Evolutionary conservation across 768 basidiomycete species (phyloP), one percentile per base, ranked within the genome.

Genomic region (Lactarius evosmus): DNA sequence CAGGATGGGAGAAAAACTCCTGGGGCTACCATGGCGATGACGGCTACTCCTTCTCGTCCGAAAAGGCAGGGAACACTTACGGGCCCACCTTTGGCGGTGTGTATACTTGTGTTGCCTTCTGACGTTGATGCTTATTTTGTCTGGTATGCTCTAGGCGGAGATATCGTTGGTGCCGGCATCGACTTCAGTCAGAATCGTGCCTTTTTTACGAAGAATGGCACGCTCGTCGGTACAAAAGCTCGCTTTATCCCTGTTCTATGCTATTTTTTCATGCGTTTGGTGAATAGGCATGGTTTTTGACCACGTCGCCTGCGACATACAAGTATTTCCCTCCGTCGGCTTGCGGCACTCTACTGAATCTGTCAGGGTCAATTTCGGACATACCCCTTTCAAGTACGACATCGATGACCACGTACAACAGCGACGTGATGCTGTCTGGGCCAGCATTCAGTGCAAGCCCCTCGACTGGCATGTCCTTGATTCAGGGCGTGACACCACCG

Each of bases 11-110:
- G 72, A 77, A 80, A 62, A 83, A 85, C 66, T 94, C 91, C 6
- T 95, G 93, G 91, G 93, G 93, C 58, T 96, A 93, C 73, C 89
- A 94, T 69, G 93, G 89, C n/a, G 92, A 95, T 68, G 93, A 91
- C 70, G 93, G 94, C 6, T 83, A 80, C 62, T 80, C 87, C 2
- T 93, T 91, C 74, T 84, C 88, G 29, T 83, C 85, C 6, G 87
- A 91, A 63, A 86, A 83, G 72, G 85, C 80, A 34, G 92, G 91
- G 32, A 80, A 81, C 53, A 76, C 82, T 17, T 97, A 88, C 75
- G 91, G 91, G 9, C 86, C 88, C 50, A 84, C 83, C 0, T 98
- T 89, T 73, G 87, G 90, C 70, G 86, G 93, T 94, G 73, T 72
- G 86, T 78, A 19, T 30, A 6, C 16, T 41, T 36, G 56, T 64